phyloP scores from a whole-genome alignment of 768 basidiomycete genomes.

The Artomyces pyxidatus region DNA sequence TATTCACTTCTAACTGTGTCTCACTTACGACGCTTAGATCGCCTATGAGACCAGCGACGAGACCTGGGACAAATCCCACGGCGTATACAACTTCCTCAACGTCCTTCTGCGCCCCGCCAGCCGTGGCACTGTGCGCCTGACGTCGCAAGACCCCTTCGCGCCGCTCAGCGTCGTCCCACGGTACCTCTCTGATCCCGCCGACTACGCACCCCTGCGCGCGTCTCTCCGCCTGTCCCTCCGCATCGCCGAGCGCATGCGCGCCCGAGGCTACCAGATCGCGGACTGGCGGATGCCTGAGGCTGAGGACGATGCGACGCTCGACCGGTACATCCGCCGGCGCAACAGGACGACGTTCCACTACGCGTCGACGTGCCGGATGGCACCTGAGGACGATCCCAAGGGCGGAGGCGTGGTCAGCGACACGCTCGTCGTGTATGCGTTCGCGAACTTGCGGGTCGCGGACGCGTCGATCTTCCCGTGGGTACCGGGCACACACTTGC shows the following conservation, averaged over 20 bases:
- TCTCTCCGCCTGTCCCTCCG: constrained; percentile 15
- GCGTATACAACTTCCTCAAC: constrained; percentile 16
- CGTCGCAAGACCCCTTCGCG: constrained; percentile 24
- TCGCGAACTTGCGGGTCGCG: constrained; percentile 6
- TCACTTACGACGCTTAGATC: too few species aligned
- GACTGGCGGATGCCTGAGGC: constrained; percentile 21
- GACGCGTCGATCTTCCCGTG: constrained; percentile 14
- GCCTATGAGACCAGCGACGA: too few species aligned
- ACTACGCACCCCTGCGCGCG: constrained; percentile 20
- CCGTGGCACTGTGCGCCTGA: constrained; percentile 20
- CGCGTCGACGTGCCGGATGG: constrained; percentile 31
- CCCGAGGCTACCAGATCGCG: constrained; percentile 19
- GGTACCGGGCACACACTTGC: constrained; percentile 25
- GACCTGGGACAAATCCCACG: too few species aligned
- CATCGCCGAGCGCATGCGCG: constrained; percentile 19
- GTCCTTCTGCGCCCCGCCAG: constrained; percentile 20
- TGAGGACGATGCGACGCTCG: constrained; percentile 24
- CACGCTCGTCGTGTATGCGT: constrained; percentile 37
- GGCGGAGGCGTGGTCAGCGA: constrained; percentile 39
- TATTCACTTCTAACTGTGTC: too few species aligned
- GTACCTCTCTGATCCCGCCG: constrained; percentile 20
- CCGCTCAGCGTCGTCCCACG: constrained; percentile 25
- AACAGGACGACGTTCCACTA: constrained; percentile 28
- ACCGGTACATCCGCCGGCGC: constrained; percentile 21
- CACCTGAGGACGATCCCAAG: constrained; percentile 20